Base-by-base conservation (phyloP, 306 rosid genomes). In the Erythrophleum fordii region DNA sequence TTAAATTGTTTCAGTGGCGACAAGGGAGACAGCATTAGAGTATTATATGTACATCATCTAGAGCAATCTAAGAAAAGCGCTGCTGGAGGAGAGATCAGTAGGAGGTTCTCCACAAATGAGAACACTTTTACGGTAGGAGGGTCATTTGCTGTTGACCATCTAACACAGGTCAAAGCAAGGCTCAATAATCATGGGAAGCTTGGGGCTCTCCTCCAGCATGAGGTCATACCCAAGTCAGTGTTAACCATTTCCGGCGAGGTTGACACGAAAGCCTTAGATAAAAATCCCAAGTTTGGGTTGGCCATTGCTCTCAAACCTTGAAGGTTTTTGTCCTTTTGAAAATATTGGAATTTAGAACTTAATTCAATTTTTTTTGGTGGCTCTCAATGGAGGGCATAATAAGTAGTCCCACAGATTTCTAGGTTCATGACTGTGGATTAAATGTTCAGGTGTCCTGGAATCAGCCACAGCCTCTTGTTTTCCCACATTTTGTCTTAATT, bases 71-170 rank as follows among this genome's bases (percentile, higher is more conserved):
- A 90, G 90, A 93, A 66, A 88, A 96, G 88, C 73, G 89, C 93
- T 25, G 94, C 92, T 8, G 99, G 85, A 34, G 92, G 89, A 35
- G 98, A 96, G 88, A 80, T 96, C 78, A 87, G 83, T 22, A 87
- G 97, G 73, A 91, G 14, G 83, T 93, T 96, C 82, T 96, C 99
- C 18, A 85, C 94, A 35, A 96, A 96, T 72, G 92, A 96, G 85
- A 96, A 96, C 75, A 96, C 88, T 71, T 85, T 93, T 73, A 96
- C 99, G 0, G 92, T 93, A 51, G 99, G 99, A 64, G 99, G 97
- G 37, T 85, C 91, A 56, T 87, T 83, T 80, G 89, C 97, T 53
- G 41, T 93, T 76, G 99, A 96, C 83, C 90, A 72, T 69, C 84
- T 90, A 77, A 96, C 99, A 2, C 77, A 84, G 69, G 90, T 90